Percentiles rank a stretch among this genome's conserved stretches.
These are phyloP conservation scores for Sarocladium strictum DNA, from an alignment of 2,329 filamentous ascomycete genomes.

Conservation along the genomic window DNA sequence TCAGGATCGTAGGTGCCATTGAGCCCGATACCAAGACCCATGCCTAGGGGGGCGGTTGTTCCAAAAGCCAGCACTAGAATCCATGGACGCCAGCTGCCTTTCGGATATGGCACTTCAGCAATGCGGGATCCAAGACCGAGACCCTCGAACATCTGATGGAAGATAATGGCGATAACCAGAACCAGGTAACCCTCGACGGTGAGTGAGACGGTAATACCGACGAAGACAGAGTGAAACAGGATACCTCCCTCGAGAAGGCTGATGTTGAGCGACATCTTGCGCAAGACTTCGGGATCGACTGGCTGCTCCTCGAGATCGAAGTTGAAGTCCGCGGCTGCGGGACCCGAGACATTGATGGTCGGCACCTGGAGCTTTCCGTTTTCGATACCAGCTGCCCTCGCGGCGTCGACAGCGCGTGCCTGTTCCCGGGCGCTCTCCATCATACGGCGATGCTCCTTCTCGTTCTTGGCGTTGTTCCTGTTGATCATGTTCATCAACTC, in stretches of 20 bases:
- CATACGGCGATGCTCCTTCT: conserved; percentile 20
- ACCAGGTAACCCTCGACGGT: conserved; percentile 62
- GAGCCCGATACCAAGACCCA: conserved; percentile 55
- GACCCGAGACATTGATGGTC: conserved; percentile 2
- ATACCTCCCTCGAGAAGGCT: conserved; percentile 72
- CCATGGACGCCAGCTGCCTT: conserved; percentile 53
- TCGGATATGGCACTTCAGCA: conserved; percentile 56
- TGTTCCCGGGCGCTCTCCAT: conserved; percentile 7
- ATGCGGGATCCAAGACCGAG: conserved; percentile 67
- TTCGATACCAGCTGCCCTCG: conserved; percentile 15
- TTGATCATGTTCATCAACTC: conserved; percentile 52
- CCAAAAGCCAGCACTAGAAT: conserved; percentile 56
- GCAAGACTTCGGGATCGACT: conserved; percentile 41
- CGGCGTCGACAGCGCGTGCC: neutral
- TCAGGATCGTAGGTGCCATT: conserved; percentile 55
- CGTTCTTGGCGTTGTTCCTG: conserved; percentile 13
- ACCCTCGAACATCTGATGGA: conserved; percentile 56
- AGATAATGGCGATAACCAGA: conserved; percentile 62
- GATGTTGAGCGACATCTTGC: conserved; percentile 66
- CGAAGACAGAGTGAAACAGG: conserved; percentile 72
- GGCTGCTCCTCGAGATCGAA: conserved; percentile 35
- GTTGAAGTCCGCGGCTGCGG: conserved; percentile 13
- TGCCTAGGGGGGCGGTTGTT: conserved; percentile 57
- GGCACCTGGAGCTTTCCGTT: conserved; percentile 6
- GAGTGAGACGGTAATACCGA: conserved; percentile 67